These are phyloP conservation scores for Ceratocystis papillata DNA, from an alignment of 2,329 filamentous ascomycete genomes.

Conservation along the genomic window DNA sequence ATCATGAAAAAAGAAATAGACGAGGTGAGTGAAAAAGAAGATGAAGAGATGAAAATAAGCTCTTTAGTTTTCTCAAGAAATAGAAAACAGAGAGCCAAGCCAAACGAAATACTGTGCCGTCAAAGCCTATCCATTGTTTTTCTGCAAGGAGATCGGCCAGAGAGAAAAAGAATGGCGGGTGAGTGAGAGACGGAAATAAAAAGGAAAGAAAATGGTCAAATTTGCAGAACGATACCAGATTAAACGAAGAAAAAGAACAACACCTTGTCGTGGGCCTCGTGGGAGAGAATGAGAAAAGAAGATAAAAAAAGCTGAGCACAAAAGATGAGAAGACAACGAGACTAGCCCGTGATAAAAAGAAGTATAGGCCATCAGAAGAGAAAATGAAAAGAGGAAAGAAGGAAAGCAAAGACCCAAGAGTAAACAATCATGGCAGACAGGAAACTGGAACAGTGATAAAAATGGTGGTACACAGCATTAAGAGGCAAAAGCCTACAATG, in stretches of 20 bases:
- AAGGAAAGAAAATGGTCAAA: background rate
- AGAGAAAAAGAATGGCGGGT: background rate
- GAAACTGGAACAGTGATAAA: constrained; percentile 15
- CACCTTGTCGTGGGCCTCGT: constrained; percentile 8
- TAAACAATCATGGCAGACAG: constrained; percentile 14
- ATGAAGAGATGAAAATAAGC: background rate
- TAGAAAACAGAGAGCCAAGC: background rate
- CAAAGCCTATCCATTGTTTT: background rate
- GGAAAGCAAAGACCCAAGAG: constrained; percentile 7
- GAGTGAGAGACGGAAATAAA: constrained; percentile 12
- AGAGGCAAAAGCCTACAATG: background rate
- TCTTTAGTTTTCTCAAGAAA: background rate
- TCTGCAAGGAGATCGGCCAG: background rate
- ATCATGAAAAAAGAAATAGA: constrained; percentile 12
- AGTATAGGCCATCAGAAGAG: constrained; percentile 9
- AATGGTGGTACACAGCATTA: constrained; percentile 14
- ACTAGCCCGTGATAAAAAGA: background rate
- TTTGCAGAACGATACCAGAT: constrained; percentile 15
- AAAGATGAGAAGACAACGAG: background rate
- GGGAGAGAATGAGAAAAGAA: constrained; percentile 1
- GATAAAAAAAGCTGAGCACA: background rate
- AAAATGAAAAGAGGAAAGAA: constrained; percentile 2
- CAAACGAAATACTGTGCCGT: background rate
- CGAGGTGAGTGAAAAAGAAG: background rate
- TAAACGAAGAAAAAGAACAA: constrained; percentile 11